Evolutionary conservation across 2,329 filamentous ascomycete species (phyloP).

Genomic region (Pseudopithomyces chartarum): DNA sequence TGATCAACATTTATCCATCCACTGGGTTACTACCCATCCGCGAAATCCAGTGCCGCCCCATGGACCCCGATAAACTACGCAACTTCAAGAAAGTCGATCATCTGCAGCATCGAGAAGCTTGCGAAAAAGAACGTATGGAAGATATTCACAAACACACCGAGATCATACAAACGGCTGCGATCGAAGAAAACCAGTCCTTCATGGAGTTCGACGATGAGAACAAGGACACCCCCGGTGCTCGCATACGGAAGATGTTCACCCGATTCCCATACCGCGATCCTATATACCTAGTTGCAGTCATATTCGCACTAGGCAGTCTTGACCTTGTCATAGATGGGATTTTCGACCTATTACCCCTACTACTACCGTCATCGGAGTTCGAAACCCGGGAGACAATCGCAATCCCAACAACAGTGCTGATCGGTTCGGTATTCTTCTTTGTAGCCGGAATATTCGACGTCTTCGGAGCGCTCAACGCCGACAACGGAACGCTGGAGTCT

Average conservation of each 20-base stretch:
- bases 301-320: conserved; percentile 29
- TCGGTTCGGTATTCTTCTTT: conserved; percentile 34
- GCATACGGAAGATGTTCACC: conserved; percentile 26
- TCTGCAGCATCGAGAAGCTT: conserved; percentile 26
- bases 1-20: conserved; percentile 20
- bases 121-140: conserved; percentile 21
- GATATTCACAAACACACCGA: neutral
- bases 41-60: conserved; percentile 21
- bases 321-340: conserved; percentile 33
- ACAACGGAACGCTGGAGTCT: conserved; percentile 21
- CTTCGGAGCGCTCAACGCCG: conserved; percentile 29
- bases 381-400: conserved; percentile 25
- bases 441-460: conserved; percentile 32
- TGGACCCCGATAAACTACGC: conserved; percentile 21
- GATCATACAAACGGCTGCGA: conserved; percentile 4
- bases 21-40: conserved; percentile 4
- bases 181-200: conserved; percentile 14
- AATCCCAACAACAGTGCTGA: conserved; percentile 27
- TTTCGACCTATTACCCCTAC: conserved; percentile 29
- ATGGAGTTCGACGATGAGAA: conserved; percentile 14
- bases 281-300: conserved; percentile 33
- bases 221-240: conserved; percentile 1
- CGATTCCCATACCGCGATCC: conserved; percentile 34
- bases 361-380: conserved; percentile 12
- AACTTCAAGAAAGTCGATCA: conserved; percentile 26